Evolutionary conservation across 331 rosid genomes (phyloP).

Genomic region (Stylosanthes scabra): DNA sequence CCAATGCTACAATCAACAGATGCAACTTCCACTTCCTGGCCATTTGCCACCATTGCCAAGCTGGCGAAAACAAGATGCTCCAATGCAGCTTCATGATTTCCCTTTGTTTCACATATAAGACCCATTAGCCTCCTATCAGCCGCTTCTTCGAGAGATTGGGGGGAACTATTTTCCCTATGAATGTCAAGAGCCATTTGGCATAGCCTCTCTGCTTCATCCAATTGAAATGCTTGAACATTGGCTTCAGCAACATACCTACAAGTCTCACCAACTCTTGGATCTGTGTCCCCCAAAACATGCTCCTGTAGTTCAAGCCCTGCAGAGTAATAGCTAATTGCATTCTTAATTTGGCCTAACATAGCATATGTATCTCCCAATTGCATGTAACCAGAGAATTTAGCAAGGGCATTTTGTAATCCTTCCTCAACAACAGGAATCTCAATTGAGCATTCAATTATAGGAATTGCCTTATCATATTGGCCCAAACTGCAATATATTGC

Average conservation of each 20-base stretch:
- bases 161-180: slow-evolving; percentile 71
- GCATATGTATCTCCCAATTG: slow-evolving; percentile 94
- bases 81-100: slow-evolving; percentile 86
- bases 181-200: slow-evolving; percentile 86
- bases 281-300: slow-evolving; percentile 77
- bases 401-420: slow-evolving; percentile 80
- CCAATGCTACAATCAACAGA: slow-evolving; percentile 93
- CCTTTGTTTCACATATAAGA: slow-evolving; percentile 86
- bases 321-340: slow-evolving; percentile 67
- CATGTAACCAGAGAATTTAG: slow-evolving; percentile 90
- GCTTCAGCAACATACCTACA: slow-evolving; percentile 95
- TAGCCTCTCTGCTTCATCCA: slow-evolving; percentile 82
- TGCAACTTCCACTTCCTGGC: slow-evolving; percentile 89
- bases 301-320: slow-evolving; percentile 81
- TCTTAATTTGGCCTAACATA: slow-evolving; percentile 86
- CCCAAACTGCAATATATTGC: slow-evolving; percentile 82
- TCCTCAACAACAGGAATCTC: slow-evolving; percentile 71
- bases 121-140: slow-evolving; percentile 97
- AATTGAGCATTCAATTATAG: slow-evolving; percentile 72
- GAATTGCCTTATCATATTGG: slow-evolving; percentile 73
- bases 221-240: slow-evolving; percentile 86
- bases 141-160: slow-evolving; percentile 86
- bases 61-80: slow-evolving; percentile 96
- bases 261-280: slow-evolving; percentile 90
- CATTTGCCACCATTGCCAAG: slow-evolving; percentile 89